Evolutionary conservation across 1,139 yeast species (phyloP).

Genomic region (Saccharomyces hybrid): DNA sequence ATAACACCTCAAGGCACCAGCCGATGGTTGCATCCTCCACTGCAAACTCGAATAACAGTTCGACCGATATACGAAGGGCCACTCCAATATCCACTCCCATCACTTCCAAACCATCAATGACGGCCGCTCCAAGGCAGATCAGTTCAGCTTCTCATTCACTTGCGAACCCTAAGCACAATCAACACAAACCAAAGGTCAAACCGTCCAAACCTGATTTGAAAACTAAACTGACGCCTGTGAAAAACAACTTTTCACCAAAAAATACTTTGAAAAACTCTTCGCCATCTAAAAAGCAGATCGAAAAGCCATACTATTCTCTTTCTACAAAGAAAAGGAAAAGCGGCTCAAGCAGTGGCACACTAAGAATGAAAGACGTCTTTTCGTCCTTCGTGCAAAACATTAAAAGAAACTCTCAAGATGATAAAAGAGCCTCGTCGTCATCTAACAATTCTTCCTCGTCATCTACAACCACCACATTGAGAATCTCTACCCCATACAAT

Average conservation of each 20-base stretch:
- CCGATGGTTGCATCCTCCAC: not conserved
- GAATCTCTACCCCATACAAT: constrained; percentile 82
- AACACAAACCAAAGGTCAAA: not conserved
- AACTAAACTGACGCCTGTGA: not conserved
- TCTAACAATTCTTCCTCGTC: constrained; percentile 16
- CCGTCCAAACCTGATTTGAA: not conserved
- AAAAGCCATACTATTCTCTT: constrained; percentile 3
- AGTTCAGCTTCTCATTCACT: not conserved
- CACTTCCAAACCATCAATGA: constrained; percentile 53
- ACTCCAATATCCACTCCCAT: constrained; percentile 43
- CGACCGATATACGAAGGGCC: constrained; percentile 11
- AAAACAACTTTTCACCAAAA: not conserved
- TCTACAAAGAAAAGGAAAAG: constrained; percentile 23
- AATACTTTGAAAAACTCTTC: constrained; percentile 4
- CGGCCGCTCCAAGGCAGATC: constrained; percentile 40
- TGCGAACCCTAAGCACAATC: not conserved
- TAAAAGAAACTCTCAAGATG: constrained; percentile 29
- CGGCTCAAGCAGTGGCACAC: constrained; percentile 29
- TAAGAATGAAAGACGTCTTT: constrained; percentile 41
- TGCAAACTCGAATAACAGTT: not conserved
- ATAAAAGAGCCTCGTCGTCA: constrained; percentile 19
- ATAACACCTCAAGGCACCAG: not conserved
- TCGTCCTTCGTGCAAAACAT: constrained; percentile 43
- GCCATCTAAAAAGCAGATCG: constrained; percentile 7
- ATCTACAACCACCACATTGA: constrained; percentile 37